Evolutionary conservation across 164 flowering plant genomes (phyloP).

Genomic region (Pachysandra terminalis): DNA sequence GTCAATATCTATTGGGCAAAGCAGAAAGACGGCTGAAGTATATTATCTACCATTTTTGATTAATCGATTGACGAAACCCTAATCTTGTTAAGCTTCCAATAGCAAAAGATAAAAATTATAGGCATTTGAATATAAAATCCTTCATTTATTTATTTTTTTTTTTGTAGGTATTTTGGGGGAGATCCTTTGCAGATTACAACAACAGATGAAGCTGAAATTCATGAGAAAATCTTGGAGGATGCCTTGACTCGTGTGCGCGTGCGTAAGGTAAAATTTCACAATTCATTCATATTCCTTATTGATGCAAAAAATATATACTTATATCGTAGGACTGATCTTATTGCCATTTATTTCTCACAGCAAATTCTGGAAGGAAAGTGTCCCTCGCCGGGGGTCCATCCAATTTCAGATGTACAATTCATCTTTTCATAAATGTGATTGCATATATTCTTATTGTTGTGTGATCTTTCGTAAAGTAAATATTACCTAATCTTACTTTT

Average conservation of each 20-base stretch:
- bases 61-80: neutral
- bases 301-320: no score
- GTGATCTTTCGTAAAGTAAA: no score
- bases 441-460: no score
- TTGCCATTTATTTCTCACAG: conserved; percentile 8
- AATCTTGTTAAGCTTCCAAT: neutral
- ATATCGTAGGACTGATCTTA: neutral
- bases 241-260: conserved; percentile 25
- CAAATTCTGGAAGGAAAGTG: conserved; percentile 24
- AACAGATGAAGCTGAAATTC: conserved; percentile 34
- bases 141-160: no score
- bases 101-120: neutral
- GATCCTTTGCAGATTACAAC: conserved; percentile 31
- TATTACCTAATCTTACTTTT: no score
- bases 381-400: neutral
- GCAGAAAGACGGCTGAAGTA: conserved; percentile 42
- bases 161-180: conserved; percentile 39
- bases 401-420: neutral
- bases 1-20: conserved; percentile 32
- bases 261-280: conserved; percentile 26
- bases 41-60: neutral
- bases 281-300: no score
- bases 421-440: neutral
- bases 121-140: neutral
- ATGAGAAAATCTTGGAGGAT: conserved; percentile 38